A percentile compares a stretch with the other conserved stretches of the same genome.
These are phyloP conservation scores for Umbilicaria muhlenbergii DNA, from an alignment of 495 filamentous ascomycete species.

Conservation along the genomic window DNA sequence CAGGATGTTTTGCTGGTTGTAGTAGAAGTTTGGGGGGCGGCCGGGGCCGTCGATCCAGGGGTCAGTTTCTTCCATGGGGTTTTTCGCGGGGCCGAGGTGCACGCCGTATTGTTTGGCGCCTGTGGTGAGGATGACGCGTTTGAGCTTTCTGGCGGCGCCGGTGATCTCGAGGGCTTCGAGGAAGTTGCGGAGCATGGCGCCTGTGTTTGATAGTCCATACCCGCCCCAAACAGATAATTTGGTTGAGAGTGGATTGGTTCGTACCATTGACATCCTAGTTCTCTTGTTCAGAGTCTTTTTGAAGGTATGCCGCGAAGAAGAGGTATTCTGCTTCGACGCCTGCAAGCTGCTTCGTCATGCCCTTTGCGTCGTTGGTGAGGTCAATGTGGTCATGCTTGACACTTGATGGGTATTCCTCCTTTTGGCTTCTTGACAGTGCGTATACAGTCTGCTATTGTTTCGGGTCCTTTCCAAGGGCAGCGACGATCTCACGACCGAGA, in stretches of 20 bases:
- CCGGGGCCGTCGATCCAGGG: conserved; percentile 19
- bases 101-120: conserved; percentile 43
- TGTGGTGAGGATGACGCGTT: conserved; percentile 35
- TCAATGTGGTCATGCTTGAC: conserved; percentile 31
- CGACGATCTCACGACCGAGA: conserved; percentile 30
- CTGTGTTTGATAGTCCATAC: conserved; percentile 7
- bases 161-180: conserved; percentile 30
- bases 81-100: conserved; percentile 29
- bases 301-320: conserved; percentile 33
- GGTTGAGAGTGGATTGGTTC: too few species aligned
- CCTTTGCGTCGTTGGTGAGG: conserved; percentile 20
- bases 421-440: conserved; percentile 28
- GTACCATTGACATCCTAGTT: conserved; percentile 23
- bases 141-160: conserved; percentile 24
- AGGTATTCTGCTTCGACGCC: conserved; percentile 30
- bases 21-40: conserved; percentile 23
- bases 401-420: conserved; percentile 21
- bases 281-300: conserved; percentile 27
- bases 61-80: conserved; percentile 32
- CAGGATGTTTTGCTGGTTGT: conserved; percentile 29
- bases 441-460: conserved; percentile 26
- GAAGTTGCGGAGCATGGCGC: conserved; percentile 35
- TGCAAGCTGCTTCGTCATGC: conserved; percentile 26
- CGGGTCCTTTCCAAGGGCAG: conserved; percentile 22
- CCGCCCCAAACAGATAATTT: too few species aligned